These are phyloP conservation scores for Cyclostephanos tholiformis DNA, from an alignment of 108 stramenopile genomes.

Conservation along the genomic window DNA sequence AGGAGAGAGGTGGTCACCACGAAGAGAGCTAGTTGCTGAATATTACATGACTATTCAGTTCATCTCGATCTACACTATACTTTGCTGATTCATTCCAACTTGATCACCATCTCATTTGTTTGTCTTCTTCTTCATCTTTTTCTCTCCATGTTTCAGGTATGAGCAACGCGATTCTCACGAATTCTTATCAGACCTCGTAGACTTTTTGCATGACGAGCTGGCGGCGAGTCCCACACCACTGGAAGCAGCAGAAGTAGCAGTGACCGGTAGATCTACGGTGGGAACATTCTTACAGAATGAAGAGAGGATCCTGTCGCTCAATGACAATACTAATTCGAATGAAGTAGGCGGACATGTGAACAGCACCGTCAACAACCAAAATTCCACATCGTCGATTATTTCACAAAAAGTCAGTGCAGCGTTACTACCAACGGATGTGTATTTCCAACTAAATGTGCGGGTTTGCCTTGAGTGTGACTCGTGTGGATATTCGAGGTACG, in stretches of 20 bases:
- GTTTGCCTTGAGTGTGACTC: constrained; percentile 73
- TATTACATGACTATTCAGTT: neutral
- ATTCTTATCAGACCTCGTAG: constrained; percentile 69
- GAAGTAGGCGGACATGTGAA: neutral
- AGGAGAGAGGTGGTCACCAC: neutral
- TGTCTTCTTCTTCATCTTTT: neutral
- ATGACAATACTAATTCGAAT: constrained; percentile 19
- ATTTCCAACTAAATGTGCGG: constrained; percentile 69
- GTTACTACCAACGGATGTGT: constrained; percentile 62
- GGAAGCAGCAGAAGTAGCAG: neutral
- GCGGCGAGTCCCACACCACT: constrained; percentile 6
- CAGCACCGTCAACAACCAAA: constrained; percentile 5
- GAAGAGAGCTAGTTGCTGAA: neutral
- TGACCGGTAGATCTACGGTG: neutral
- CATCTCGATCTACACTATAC: too few relatives aligned
- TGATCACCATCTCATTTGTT: neutral
- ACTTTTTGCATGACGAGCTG: constrained; percentile 76
- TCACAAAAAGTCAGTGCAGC: neutral
- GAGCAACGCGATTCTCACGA: constrained; percentile 87
- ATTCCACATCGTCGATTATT: constrained; percentile 1
- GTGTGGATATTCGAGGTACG: constrained; percentile 72
- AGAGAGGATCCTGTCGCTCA: constrained; percentile 6
- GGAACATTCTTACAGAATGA: neutral
- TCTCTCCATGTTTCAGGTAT: neutral
- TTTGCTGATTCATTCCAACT: neutral